Conservation (phyloP, 805 yeast species). For the Candida railenensis region DNA sequence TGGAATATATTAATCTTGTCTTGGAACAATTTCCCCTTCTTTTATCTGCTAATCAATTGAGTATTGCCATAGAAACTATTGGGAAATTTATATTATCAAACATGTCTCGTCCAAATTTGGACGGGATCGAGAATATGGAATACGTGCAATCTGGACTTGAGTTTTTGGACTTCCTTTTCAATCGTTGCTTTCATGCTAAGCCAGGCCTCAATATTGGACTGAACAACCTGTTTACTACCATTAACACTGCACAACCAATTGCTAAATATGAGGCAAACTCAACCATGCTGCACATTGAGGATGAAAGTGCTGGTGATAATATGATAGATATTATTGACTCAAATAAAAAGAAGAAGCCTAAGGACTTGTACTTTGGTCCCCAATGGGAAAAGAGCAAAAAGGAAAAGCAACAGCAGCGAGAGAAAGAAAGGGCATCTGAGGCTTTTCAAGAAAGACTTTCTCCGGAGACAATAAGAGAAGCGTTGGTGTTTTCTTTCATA, state of each 20-base stretch:
- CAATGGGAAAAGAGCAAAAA: neutral
- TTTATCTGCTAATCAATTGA: conserved; percentile 54
- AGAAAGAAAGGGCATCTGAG: too few relatives aligned
- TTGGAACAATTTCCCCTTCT: conserved; percentile 55
- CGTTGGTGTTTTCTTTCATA: conserved; percentile 47
- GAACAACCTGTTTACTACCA: conserved; percentile 6
- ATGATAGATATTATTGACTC: conserved; percentile 23
- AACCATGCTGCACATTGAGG: conserved; percentile 28
- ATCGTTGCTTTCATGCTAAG: conserved; percentile 34
- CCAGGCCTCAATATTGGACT: conserved; percentile 26
- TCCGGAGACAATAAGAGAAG: conserved; percentile 48
- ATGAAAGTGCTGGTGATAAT: conserved; percentile 10
- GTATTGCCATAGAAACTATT: conserved; percentile 55
- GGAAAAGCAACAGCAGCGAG: neutral
- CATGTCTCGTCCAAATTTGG: neutral
- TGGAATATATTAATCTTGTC: conserved; percentile 46
- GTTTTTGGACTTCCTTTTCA: conserved; percentile 43
- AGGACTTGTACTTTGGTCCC: conserved; percentile 4
- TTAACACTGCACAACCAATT: conserved; percentile 39
- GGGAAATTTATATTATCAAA: conserved; percentile 39
- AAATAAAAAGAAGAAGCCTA: conserved; percentile 33
- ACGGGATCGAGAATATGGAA: neutral
- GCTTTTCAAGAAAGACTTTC: conserved; percentile 22
- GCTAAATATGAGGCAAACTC: conserved; percentile 36
- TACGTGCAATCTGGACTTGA: conserved; percentile 12